Conservation (phyloP, 208 protist genomes). For the Trypanosomatidae sp. region DNA sequence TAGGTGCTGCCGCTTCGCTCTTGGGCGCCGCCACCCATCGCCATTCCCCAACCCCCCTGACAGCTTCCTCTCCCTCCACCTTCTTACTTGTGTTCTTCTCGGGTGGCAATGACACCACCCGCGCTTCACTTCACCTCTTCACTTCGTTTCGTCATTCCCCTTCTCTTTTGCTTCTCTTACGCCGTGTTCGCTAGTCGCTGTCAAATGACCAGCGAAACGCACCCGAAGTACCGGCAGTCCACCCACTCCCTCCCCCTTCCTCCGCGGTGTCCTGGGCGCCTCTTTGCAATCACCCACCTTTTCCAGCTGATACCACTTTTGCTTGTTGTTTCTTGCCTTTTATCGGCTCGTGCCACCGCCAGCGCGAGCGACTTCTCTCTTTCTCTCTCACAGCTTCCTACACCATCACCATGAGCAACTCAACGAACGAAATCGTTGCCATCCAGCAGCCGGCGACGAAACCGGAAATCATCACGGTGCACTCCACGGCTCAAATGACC, state of each 20-base stretch:
- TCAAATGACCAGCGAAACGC: not conserved
- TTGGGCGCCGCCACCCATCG: not conserved
- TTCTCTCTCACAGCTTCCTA: not conserved
- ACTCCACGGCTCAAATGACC: not conserved
- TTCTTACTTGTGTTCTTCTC: not conserved
- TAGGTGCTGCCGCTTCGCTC: not conserved
- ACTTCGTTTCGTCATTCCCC: not conserved
- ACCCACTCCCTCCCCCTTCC: not conserved
- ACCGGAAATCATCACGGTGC: not conserved
- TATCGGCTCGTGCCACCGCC: not conserved
- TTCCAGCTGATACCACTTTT: not conserved
- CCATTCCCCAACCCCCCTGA: not conserved
- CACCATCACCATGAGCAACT: not conserved
- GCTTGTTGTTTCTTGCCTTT: not conserved
- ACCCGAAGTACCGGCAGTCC: not conserved
- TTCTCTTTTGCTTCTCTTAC: not conserved
- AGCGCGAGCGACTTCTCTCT: not conserved
- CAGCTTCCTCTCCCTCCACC: not conserved
- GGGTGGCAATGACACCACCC: not conserved
- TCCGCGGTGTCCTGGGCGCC: not conserved
- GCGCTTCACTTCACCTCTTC: too few relatives aligned
- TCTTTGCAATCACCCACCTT: not conserved
- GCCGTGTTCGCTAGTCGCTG: not conserved
- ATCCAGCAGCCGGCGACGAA: constrained; percentile 1
- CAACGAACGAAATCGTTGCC: not conserved